These are phyloP conservation scores for Gossypium thurberi DNA, from an alignment of 345 rosid species.

Conservation along the genomic window DNA sequence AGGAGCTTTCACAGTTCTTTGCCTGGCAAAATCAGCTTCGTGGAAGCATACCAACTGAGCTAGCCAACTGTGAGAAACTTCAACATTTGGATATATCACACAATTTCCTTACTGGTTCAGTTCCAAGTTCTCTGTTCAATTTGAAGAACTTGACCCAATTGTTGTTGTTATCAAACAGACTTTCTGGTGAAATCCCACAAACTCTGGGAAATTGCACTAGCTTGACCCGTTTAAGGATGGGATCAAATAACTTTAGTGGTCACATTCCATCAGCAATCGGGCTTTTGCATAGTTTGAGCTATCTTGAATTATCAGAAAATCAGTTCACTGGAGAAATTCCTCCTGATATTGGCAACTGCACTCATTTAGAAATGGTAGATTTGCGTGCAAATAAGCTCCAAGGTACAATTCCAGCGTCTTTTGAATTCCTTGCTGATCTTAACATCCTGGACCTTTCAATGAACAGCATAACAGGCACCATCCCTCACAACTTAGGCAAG, in stretches of 20 bases:
- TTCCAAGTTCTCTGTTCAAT: constrained; percentile 52
- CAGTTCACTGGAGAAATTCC: constrained; percentile 51
- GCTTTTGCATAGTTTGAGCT: constrained; percentile 36
- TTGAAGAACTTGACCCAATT: constrained; percentile 49
- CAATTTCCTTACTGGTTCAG: constrained; percentile 47
- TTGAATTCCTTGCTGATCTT: constrained; percentile 37
- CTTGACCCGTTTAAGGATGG: constrained; percentile 53
- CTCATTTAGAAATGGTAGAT: constrained; percentile 53
- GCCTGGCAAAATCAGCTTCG: constrained; percentile 65
- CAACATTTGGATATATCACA: constrained; percentile 65
- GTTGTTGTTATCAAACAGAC: constrained; percentile 47
- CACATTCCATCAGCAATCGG: constrained; percentile 48
- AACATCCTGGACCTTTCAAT: constrained; percentile 55
- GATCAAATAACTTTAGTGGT: constrained; percentile 49
- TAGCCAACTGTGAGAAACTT: constrained; percentile 48
- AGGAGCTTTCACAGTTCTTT: constrained; percentile 49
- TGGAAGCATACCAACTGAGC: constrained; percentile 51
- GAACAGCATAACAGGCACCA: constrained; percentile 37
- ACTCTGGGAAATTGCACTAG: constrained; percentile 47
- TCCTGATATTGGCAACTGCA: constrained; percentile 45
- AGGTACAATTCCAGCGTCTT: constrained; percentile 45
- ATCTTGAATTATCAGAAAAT: constrained; percentile 58
- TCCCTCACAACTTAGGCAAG: constrained; percentile 48
- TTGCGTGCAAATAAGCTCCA: constrained; percentile 40
- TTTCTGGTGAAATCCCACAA: constrained; percentile 52